Percentiles rank a stretch among this genome's conserved stretches.
Conservation (phyloP, 495 filamentous ascomycete genomes). For the Talaromyces nanjingensis region DNA sequence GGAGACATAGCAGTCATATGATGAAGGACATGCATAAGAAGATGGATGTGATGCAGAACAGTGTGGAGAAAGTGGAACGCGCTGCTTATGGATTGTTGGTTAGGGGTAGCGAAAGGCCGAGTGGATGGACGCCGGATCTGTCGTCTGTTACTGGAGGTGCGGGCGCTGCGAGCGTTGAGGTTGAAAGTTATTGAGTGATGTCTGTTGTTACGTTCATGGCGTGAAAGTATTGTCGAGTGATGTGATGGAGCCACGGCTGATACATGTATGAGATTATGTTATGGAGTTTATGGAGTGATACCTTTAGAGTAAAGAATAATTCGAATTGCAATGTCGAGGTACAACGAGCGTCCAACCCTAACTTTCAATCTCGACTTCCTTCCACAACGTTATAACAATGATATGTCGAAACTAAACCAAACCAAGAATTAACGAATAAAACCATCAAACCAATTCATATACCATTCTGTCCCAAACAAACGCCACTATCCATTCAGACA, state of each 20-base stretch:
- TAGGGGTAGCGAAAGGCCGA: constrained; percentile 79
- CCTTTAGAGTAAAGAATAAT: neutral
- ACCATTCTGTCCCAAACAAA: neutral
- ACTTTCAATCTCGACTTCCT: neutral
- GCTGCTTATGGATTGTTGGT: constrained; percentile 82
- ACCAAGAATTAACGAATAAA: neutral
- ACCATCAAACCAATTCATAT: neutral
- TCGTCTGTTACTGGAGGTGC: constrained; percentile 23
- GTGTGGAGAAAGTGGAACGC: constrained; percentile 90
- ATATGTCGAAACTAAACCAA: neutral
- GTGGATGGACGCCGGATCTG: constrained; percentile 87
- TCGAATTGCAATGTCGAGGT: neutral
- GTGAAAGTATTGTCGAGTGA: neutral
- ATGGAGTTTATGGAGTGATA: neutral
- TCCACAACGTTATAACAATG: neutral
- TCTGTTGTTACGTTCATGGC: neutral
- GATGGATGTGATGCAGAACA: constrained; percentile 74
- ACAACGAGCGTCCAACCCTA: neutral
- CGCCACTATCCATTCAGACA: neutral
- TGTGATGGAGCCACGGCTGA: neutral
- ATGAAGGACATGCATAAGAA: constrained; percentile 67
- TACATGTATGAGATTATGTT: neutral
- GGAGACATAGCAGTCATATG: constrained; percentile 28
- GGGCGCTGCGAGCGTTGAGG: constrained; percentile 18
- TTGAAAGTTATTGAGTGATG: constrained; percentile 32